These are phyloP conservation scores for Isatis lusitanica DNA, from an alignment of 441 rosid genomes.

Conservation along the genomic window DNA sequence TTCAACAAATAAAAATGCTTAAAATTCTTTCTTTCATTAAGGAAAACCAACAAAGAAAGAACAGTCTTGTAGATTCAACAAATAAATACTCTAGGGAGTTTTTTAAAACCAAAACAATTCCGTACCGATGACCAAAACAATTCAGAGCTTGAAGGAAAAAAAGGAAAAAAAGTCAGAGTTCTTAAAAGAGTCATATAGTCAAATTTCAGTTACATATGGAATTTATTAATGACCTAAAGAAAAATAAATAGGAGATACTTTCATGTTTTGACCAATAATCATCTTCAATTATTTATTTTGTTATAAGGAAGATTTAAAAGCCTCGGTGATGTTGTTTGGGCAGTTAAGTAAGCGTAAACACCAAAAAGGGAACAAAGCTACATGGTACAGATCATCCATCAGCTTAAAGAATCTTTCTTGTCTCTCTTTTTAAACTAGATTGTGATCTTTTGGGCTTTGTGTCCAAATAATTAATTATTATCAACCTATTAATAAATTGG, in stretches of 20 bases:
- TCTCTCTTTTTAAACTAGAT: slow-evolving; percentile 40
- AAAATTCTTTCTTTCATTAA: too few species aligned
- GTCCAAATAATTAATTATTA: slow-evolving; percentile 26
- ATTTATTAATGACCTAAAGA: background rate
- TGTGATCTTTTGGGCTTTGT: slow-evolving; percentile 43
- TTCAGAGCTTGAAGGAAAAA: too few species aligned
- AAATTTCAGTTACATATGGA: background rate
- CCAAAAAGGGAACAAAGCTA: slow-evolving; percentile 36
- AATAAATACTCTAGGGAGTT: too few species aligned
- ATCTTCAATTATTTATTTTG: background rate
- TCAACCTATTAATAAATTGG: slow-evolving; percentile 14
- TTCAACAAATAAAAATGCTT: too few species aligned
- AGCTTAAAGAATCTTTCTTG: slow-evolving; percentile 37
- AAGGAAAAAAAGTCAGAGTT: too few species aligned
- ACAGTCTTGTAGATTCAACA: too few species aligned
- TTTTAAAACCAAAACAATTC: too few species aligned
- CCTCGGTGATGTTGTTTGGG: slow-evolving; percentile 17
- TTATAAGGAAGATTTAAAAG: background rate
- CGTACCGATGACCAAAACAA: too few species aligned
- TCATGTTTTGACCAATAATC: slow-evolving; percentile 4
- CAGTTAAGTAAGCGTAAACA: slow-evolving; percentile 32
- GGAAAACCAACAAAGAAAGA: too few species aligned
- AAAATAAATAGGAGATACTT: background rate
- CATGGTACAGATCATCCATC: slow-evolving; percentile 43
- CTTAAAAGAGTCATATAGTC: slow-evolving; percentile 2